Evolutionary conservation across 2,329 filamentous ascomycete genomes (phyloP), one percentile per base, ranked within the genome.

Genomic region (Botrytis porri): DNA sequence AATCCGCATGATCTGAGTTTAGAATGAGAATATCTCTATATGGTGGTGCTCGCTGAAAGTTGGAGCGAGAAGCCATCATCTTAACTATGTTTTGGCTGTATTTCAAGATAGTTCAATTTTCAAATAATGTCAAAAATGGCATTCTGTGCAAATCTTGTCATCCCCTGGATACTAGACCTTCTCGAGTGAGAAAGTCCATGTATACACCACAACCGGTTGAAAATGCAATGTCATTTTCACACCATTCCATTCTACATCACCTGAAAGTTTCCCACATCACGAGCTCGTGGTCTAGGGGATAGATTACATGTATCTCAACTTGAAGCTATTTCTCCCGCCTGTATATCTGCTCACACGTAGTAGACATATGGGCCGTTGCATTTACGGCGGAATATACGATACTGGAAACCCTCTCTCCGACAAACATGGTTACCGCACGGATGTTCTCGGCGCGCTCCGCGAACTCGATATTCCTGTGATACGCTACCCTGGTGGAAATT

Each of bases 341-440:
- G 1, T 18, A 35, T 25, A 59, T 16, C 25, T 45, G 54, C 45
- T 71, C n/a, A 69, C 65, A 41, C 18, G 2, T 25, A 37, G 45
- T 77, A 93, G 92, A 78, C 93, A 96, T 82, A 96, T 96, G 93
- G 93, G 93, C 78, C 89, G 93, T 75, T 96, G 93, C 84, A 94
- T 96, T 80, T 95, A 96, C 81, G 92, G 92, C 75, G 93, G 93
- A 76, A 92, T 96, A 80, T 95, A 94, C 82, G 93, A 95, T 77
- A 93, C 92, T 1, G 87, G 86, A 48, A 94, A 90, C 81, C 83
- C 89, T 4, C 86, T 94, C n/a, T 90, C 92, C 3, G 92, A 95
- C 77, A 85, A 88, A 71, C 85, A 92, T 76, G 93, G 93, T 60
- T 95, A 93, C 83, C 90, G 93, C 57, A 93, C 87, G 76, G 93